These are phyloP conservation scores for Adansonia madagascariensis DNA, from an alignment of 441 rosid species.

Conservation along the genomic window DNA sequence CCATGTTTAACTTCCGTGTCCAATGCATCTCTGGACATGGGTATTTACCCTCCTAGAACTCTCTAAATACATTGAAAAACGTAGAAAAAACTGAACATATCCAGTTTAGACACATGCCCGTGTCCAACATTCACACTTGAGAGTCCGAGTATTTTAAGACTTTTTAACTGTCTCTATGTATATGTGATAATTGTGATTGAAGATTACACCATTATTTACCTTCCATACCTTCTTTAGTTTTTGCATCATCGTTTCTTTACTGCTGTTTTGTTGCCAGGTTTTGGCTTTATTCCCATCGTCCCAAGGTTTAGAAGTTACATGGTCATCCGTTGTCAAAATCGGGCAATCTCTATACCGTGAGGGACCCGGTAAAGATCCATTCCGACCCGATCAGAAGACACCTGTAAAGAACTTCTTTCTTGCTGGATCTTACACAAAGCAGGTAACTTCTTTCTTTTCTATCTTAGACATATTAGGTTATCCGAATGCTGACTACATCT, in stretches of 20 bases:
- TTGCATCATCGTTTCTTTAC: not conserved
- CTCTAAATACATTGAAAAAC: too few species aligned
- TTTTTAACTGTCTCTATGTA: not conserved
- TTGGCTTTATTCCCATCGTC: conserved; percentile 82
- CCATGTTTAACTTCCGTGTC: too few species aligned
- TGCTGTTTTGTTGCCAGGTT: conserved; percentile 52
- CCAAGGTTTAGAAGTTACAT: conserved; percentile 74
- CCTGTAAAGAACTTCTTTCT: conserved; percentile 93
- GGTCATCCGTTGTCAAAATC: conserved; percentile 96
- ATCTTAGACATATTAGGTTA: not conserved
- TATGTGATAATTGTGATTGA: not conserved
- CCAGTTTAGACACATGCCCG: too few species aligned
- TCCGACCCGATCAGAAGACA: conserved; percentile 94
- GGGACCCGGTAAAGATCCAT: conserved; percentile 95
- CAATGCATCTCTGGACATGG: too few species aligned
- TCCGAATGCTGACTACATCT: not conserved
- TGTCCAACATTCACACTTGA: too few species aligned
- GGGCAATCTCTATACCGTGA: conserved; percentile 94
- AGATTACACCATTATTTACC: not conserved
- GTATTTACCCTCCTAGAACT: too few species aligned
- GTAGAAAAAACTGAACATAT: too few species aligned
- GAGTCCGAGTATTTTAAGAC: too few species aligned
- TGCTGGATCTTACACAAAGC: conserved; percentile 94
- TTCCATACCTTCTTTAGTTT: not conserved
- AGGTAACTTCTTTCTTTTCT: conserved; percentile 49